A percentile compares a stretch with the other conserved stretches of the same genome.
Conservation (phyloP, 2,329 filamentous ascomycete genomes). For the Camptophora hylomeconis region DNA sequence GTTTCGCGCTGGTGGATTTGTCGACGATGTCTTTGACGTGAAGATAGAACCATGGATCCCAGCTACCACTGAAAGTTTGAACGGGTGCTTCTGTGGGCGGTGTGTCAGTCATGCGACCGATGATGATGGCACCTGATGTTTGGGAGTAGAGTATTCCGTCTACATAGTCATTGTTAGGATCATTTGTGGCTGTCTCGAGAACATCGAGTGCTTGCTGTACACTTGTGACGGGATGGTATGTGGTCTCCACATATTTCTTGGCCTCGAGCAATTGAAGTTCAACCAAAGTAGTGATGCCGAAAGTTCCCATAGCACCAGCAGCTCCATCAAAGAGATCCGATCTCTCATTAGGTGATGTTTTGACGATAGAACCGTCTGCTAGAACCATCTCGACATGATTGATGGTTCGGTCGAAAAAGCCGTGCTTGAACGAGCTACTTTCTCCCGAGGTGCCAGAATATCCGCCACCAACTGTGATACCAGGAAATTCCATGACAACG, state of each 20-base stretch:
- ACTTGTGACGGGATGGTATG: constrained; percentile 31
- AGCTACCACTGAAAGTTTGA: constrained; percentile 15
- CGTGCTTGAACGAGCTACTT: constrained; percentile 55
- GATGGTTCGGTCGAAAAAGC: constrained; percentile 51
- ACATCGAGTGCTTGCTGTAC: constrained; percentile 25
- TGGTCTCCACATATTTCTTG: constrained; percentile 36
- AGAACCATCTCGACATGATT: constrained; percentile 53
- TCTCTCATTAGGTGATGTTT: constrained; percentile 40
- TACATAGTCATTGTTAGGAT: constrained; percentile 30
- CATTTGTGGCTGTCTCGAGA: constrained; percentile 25
- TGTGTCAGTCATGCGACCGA: constrained; percentile 43
- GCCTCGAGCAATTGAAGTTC: constrained; percentile 35
- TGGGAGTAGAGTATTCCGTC: constrained; percentile 38
- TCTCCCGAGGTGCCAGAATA: constrained; percentile 57
- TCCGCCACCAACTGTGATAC: constrained; percentile 57
- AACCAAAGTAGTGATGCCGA: constrained; percentile 51
- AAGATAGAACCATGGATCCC: constrained; percentile 40
- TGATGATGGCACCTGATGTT: constrained; percentile 44
- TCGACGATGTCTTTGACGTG: constrained; percentile 20
- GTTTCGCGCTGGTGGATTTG: not conserved
- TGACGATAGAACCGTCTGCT: constrained; percentile 44
- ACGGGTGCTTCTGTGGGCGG: constrained; percentile 10
- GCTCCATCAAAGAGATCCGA: constrained; percentile 52
- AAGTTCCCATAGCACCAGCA: constrained; percentile 51
- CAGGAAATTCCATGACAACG: constrained; percentile 59